Evolutionary conservation across 495 filamentous ascomycete genomes (phyloP).

Genomic region (Ascodesmis nigricans): DNA sequence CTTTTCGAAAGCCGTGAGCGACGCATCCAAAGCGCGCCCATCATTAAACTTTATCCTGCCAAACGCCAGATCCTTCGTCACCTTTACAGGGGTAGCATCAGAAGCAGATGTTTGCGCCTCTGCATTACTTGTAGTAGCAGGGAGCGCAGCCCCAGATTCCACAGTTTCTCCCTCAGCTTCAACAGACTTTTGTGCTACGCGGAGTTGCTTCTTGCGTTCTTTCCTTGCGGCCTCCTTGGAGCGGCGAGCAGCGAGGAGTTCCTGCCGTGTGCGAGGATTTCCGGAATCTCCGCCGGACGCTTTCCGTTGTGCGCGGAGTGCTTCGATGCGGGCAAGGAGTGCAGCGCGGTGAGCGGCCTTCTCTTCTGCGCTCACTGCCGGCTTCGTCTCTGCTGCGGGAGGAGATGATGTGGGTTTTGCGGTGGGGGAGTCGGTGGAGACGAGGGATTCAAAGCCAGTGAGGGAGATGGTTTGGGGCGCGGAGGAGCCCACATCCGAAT

Average conservation of each 20-base stretch:
- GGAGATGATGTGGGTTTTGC: constrained; percentile 14
- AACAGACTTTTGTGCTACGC: constrained; percentile 50
- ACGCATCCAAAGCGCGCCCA: constrained; percentile 50
- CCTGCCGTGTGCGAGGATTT: constrained; percentile 52
- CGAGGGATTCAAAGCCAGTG: constrained; percentile 21
- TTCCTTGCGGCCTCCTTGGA: constrained; percentile 69
- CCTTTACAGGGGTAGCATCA: not conserved
- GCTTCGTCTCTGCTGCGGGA: constrained; percentile 46
- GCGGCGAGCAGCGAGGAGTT: constrained; percentile 70
- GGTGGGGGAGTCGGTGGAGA: constrained; percentile 23
- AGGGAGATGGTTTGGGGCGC: no score
- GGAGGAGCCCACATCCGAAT: constrained; percentile 7
- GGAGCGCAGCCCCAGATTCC: no score
- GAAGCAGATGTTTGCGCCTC: not conserved
- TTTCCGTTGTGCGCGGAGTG: constrained; percentile 57
- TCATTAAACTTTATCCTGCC: constrained; percentile 70
- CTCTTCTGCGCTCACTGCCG: constrained; percentile 40
- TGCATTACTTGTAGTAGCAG: no score
- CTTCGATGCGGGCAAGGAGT: constrained; percentile 57
- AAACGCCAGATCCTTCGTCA: constrained; percentile 56
- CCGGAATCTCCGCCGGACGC: constrained; percentile 60
- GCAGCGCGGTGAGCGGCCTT: constrained; percentile 41
- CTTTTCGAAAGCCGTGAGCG: constrained; percentile 34
- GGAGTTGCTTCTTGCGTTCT: constrained; percentile 63
- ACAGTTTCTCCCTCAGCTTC: constrained; percentile 48